phyloP scores from a whole-genome alignment of 2,329 filamentous ascomycete genomes.

The Ceratocystis diversiconidia region DNA sequence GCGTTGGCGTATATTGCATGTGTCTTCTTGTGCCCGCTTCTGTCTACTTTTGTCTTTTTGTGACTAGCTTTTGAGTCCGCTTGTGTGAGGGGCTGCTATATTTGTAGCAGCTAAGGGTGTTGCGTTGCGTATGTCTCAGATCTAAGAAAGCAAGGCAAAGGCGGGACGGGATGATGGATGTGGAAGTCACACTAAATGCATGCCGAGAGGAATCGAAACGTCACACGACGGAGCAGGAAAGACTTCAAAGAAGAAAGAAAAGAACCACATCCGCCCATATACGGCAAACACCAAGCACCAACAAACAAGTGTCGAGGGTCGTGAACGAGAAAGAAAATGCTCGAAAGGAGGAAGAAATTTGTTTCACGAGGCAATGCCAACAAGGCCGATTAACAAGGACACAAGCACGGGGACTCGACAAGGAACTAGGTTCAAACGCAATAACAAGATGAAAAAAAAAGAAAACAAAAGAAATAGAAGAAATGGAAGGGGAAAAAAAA shows the following conservation, averaged over 20 bases:
- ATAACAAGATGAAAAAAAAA: not conserved
- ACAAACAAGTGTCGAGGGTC: not conserved
- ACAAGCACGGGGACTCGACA: slow-evolving; percentile 1
- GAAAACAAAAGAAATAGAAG: not conserved
- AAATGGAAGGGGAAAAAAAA: not conserved
- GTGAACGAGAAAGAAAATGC: not conserved
- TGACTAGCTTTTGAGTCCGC: not conserved
- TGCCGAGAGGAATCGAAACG: not conserved
- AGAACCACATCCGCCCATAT: not conserved
- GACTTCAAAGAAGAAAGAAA: not conserved
- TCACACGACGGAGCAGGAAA: not conserved
- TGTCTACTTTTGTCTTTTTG: not conserved
- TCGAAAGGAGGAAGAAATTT: not conserved
- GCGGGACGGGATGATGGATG: not conserved
- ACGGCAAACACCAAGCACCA: not conserved
- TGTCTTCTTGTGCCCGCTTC: not conserved
- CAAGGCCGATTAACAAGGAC: slow-evolving; percentile 1
- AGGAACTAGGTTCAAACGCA: not conserved
- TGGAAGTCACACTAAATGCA: not conserved
- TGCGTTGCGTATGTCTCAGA: slow-evolving; percentile 9
- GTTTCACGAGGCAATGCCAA: slow-evolving; percentile 4
- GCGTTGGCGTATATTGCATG: not conserved
- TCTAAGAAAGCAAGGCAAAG: not conserved
- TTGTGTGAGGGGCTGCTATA: not conserved
- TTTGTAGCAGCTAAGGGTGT: not conserved